Evolutionary conservation across 495 filamentous ascomycete genomes (phyloP).

Genomic region (Thozetella sp.): DNA sequence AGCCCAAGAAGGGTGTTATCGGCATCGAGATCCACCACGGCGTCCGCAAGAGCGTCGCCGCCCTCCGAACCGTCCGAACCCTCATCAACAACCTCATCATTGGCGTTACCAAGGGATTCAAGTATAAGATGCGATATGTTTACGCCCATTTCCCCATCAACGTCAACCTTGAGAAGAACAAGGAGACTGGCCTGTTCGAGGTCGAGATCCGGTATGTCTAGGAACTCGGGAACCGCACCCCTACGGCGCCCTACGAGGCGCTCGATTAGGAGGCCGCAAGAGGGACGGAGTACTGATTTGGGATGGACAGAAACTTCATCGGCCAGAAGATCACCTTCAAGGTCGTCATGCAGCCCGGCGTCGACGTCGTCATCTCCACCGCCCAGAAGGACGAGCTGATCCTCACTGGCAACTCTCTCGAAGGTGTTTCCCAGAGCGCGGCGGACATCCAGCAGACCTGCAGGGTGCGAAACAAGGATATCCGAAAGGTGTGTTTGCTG

Average conservation of each 20-base stretch:
- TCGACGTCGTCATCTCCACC: slow-evolving; percentile 85
- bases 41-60: slow-evolving; percentile 93
- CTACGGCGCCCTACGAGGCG: neutral
- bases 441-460: slow-evolving; percentile 99
- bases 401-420: slow-evolving; percentile 90
- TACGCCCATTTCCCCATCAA: slow-evolving; percentile 99
- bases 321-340: slow-evolving; percentile 99
- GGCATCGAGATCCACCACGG: slow-evolving; percentile 98
- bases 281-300: slow-evolving; percentile 26
- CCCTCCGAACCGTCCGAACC: slow-evolving; percentile 95
- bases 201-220: slow-evolving; percentile 94
- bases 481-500: slow-evolving; percentile 78
- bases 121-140: slow-evolving; percentile 99
- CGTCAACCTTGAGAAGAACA: slow-evolving; percentile 97
- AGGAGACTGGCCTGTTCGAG: slow-evolving; percentile 81
- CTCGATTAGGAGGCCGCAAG: slow-evolving; percentile 4
- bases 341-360: slow-evolving; percentile 84
- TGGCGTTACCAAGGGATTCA: slow-evolving; percentile 97
- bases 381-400: slow-evolving; percentile 96
- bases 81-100: slow-evolving; percentile 98
- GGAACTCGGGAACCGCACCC: neutral
- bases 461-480: slow-evolving; percentile 99
- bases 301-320: slow-evolving; percentile 84
- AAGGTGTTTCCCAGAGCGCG: slow-evolving; percentile 94
- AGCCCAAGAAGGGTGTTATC: slow-evolving; percentile 79